These are phyloP conservation scores for Polygonum maritimum DNA, from an alignment of 148 eudicot species.

Conservation along the genomic window DNA sequence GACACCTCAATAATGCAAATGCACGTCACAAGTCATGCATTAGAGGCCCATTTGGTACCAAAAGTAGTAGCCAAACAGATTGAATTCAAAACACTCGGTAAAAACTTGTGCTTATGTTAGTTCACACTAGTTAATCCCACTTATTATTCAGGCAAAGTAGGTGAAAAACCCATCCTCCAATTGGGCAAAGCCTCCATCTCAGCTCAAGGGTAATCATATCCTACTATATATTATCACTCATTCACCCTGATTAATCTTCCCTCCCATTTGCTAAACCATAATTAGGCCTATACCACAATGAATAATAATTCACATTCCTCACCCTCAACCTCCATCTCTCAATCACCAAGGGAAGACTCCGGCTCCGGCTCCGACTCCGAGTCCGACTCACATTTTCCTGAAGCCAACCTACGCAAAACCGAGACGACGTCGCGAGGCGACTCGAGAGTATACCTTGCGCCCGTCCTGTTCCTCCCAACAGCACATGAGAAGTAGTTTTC, in stretches of 20 bases:
- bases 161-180: too few relatives aligned
- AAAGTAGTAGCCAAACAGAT: too few relatives aligned
- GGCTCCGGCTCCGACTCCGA: not conserved
- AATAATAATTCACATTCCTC: not conserved
- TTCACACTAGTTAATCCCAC: too few relatives aligned
- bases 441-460: slow-evolving; percentile 59
- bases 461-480: slow-evolving; percentile 80
- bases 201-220: not conserved
- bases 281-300: not conserved
- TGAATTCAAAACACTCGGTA: too few relatives aligned
- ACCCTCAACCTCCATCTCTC: not conserved
- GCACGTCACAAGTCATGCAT: too few relatives aligned
- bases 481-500: slow-evolving; percentile 92
- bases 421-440: slow-evolving; percentile 68
- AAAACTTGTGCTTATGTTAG: too few relatives aligned
- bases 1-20: too few relatives aligned
- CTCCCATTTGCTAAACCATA: not conserved
- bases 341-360: not conserved
- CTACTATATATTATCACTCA: not conserved
- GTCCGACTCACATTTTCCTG: slow-evolving; percentile 27
- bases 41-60: too few relatives aligned
- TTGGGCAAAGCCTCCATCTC: too few relatives aligned
- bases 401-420: slow-evolving; percentile 45
- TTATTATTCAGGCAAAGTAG: too few relatives aligned
- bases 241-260: not conserved